Conservation (phyloP, 306 rosid species). For the Chamaecrista fasciculata region DNA sequence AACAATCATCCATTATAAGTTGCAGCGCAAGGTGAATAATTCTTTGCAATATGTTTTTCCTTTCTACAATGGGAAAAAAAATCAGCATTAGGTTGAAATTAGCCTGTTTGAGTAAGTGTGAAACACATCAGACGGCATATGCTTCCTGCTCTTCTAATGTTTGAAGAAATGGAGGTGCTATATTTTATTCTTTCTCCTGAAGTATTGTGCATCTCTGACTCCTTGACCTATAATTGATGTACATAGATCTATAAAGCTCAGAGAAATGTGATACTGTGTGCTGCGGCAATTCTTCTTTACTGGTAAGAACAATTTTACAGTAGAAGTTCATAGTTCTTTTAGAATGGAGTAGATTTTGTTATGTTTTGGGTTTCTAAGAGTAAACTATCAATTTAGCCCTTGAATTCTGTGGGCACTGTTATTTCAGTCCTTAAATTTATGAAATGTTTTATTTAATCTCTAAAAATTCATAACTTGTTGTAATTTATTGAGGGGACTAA, state of each 20-base stretch:
- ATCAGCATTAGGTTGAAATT: not conserved
- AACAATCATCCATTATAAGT: not conserved
- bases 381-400: too few species aligned
- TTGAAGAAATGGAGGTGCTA: not conserved
- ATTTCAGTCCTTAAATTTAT: too few species aligned
- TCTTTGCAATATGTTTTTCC: not conserved
- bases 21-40: not conserved
- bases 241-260: conserved; percentile 90
- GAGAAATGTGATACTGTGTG: conserved; percentile 81
- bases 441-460: too few species aligned
- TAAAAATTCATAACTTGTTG: too few species aligned
- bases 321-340: not conserved
- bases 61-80: not conserved
- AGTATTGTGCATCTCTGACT: conserved; percentile 8
- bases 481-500: too few species aligned
- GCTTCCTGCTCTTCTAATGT: not conserved
- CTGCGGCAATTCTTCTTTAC: conserved; percentile 72
- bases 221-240: conserved; percentile 28
- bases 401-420: too few species aligned
- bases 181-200: not conserved
- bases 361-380: conserved; percentile 5
- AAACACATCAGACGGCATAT: not conserved
- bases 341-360: conserved; percentile 6
- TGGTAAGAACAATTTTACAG: conserved; percentile 51
- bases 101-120: conserved; percentile 5